Percentiles rank a stretch among this genome's conserved stretches.
Evolutionary conservation across 106 monocot genomes (phyloP).

Genomic region (Iris macrosiphon): DNA sequence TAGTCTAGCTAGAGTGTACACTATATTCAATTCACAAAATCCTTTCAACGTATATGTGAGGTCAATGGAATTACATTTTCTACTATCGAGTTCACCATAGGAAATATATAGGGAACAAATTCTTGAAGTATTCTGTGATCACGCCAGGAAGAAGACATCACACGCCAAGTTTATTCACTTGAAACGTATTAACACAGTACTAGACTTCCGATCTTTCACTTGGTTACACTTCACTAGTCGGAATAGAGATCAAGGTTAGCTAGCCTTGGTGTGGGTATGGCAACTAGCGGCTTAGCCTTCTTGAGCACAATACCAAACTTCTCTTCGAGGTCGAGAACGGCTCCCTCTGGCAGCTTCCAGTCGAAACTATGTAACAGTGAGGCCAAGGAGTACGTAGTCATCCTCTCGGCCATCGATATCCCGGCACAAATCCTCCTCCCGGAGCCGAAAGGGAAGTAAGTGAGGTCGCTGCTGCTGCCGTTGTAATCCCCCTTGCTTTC

Average conservation of each 20-base stretch:
- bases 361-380: conserved; percentile 37
- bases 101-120: too few relatives aligned
- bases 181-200: too few relatives aligned
- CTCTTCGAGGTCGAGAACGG: conserved; percentile 19
- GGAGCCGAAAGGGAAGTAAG: conserved; percentile 33
- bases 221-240: too few relatives aligned
- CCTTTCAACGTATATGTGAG: too few relatives aligned
- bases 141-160: too few relatives aligned
- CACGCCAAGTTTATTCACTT: too few relatives aligned
- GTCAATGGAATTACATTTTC: too few relatives aligned
- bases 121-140: too few relatives aligned
- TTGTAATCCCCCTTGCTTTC: conserved; percentile 3
- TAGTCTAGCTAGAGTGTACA: too few relatives aligned
- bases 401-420: conserved; percentile 36
- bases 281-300: conserved; percentile 26
- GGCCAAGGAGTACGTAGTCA: conserved; percentile 11
- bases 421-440: conserved; percentile 43
- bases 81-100: too few relatives aligned
- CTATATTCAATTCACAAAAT: too few relatives aligned
- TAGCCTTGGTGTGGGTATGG: conserved; percentile 17
- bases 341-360: conserved; percentile 23
- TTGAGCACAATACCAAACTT: conserved; percentile 33
- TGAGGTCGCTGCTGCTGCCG: conserved; percentile 19
- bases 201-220: too few relatives aligned
- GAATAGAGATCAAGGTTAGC: conserved; percentile 17